Evolutionary conservation across 2,329 filamentous ascomycete species (phyloP).

Genomic region (Colletotrichum tamarilloi): DNA sequence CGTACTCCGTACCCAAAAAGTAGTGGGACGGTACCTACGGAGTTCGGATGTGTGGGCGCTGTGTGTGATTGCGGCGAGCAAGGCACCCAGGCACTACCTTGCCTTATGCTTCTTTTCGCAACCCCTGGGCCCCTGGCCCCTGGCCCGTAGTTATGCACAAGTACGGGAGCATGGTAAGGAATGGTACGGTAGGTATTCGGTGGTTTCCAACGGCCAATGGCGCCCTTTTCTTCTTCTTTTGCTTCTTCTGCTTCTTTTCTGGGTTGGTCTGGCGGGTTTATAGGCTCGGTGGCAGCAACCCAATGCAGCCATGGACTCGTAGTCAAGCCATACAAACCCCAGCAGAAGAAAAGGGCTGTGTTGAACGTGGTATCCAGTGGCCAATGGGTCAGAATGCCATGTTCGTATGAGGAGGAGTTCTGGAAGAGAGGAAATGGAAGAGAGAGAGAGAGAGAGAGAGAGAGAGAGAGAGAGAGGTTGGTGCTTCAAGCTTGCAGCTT

Average conservation of each 20-base stretch:
- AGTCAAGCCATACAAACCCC: background rate
- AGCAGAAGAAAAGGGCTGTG: background rate
- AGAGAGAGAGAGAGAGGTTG: background rate
- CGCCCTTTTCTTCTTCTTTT: background rate
- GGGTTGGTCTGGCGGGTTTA: background rate
- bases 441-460: background rate
- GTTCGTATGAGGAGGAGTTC: background rate
- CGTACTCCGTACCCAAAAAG: no score
- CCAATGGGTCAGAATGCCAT: no score
- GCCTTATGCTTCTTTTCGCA: constrained; percentile 32
- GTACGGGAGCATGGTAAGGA: no score
- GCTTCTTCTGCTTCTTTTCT: background rate
- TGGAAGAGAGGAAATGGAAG: background rate
- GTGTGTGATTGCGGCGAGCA: background rate
- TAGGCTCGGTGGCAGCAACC: background rate
- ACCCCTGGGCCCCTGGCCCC: constrained; percentile 12
- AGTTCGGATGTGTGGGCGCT: background rate
- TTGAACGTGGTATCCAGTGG: no score
- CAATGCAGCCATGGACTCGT: background rate
- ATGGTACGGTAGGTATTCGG: background rate
- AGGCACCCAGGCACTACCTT: constrained; percentile 5
- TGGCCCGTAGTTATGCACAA: background rate
- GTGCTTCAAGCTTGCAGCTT: background rate
- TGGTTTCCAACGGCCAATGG: constrained; percentile 5
- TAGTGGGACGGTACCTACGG: background rate